Evolutionary conservation across 1,284 basidiomycete species (phyloP), one percentile per base, ranked within the genome.

Genomic region (Exobasidium rhododendri): DNA sequence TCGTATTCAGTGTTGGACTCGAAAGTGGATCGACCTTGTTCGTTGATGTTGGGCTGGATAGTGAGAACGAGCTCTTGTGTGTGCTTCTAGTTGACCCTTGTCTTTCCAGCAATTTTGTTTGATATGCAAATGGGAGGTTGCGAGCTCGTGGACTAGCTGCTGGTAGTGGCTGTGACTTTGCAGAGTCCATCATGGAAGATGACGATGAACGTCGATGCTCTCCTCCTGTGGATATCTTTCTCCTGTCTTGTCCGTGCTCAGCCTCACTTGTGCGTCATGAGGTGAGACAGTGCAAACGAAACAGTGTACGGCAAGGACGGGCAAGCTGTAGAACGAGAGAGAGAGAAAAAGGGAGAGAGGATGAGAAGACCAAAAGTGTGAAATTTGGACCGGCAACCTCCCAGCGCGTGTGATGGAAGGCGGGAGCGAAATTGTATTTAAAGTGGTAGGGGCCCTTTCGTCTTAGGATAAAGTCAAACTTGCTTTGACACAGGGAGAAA

Each of bases 51-150:
- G 32, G 4, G 40, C 14, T 44, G 29, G 67, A 47, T 56, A 73
- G 71, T 11, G 71, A 74, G 51, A 75, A 71, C 2, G 56, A 54
- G 28, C 35, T 26, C 4, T 40, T 40, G 35, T 40, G 35, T 40
- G 60, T 40, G 64, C 66, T 66, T 60, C 70, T 68, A n/a, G 63
- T 63, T 4, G 74, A 76, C 5, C 63, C 30, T 52, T 71, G 73
- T 17, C 74, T 68, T 26, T 77, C 74, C 56, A 77, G 66, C 58
- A 74, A 68, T 30, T 71, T 73, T 55, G 67, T 65, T 60, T 77
- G 74, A 54, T 77, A 77, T 1, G 71, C 71, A 52, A 77, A 77
- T 4, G 74, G 73, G 29, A 63, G 70, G 44, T 46, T 54, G 43
- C 73, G 68, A 1, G 71, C 69, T 24, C 63, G 67, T 29, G 70